phyloP scores from a whole-genome alignment of 2,329 filamentous ascomycete species.

The Alternaria ethzedia region DNA sequence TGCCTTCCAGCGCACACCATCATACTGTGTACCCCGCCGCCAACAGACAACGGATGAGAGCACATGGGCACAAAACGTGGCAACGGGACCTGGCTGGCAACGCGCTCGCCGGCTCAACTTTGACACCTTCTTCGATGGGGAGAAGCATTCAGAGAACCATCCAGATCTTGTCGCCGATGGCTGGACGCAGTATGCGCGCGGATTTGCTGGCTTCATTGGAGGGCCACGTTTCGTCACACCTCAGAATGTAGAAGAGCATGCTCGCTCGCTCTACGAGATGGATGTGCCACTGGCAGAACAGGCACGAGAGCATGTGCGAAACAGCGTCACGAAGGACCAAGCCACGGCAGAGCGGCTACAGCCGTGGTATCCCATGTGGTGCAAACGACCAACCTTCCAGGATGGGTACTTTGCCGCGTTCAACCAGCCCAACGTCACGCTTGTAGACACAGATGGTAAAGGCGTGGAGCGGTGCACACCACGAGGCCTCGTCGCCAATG shows the following conservation, averaged over 20 bases:
- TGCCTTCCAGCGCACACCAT: constrained; percentile 54
- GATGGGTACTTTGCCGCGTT: constrained; percentile 65
- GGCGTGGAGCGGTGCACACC: constrained; percentile 57
- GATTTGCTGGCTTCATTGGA: constrained; percentile 23
- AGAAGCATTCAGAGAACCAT: constrained; percentile 33
- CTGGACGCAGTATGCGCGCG: constrained; percentile 48
- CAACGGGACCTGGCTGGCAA: constrained; percentile 56
- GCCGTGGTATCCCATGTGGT: constrained; percentile 66
- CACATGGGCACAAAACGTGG: constrained; percentile 49
- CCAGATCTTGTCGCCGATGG: constrained; percentile 56
- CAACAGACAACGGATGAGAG: constrained; percentile 51
- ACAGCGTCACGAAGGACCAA: constrained; percentile 53
- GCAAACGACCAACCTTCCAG: constrained; percentile 68
- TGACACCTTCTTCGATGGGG: constrained; percentile 30
- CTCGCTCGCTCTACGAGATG: constrained; percentile 2
- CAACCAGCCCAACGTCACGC: constrained; percentile 63
- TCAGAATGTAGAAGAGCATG: neutral
- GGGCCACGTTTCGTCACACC: constrained; percentile 10
- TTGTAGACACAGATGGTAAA: constrained; percentile 65
- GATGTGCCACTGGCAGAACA: constrained; percentile 3
- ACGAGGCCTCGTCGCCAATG: constrained; percentile 55
- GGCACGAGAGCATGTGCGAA: neutral
- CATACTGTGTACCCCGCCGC: constrained; percentile 43
- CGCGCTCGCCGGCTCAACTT: constrained; percentile 53
- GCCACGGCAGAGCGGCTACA: constrained; percentile 59